Evolutionary conservation across 2,329 filamentous ascomycete genomes (phyloP), one percentile per base, ranked within the genome.

Genomic region (Xylaria polymorpha): DNA sequence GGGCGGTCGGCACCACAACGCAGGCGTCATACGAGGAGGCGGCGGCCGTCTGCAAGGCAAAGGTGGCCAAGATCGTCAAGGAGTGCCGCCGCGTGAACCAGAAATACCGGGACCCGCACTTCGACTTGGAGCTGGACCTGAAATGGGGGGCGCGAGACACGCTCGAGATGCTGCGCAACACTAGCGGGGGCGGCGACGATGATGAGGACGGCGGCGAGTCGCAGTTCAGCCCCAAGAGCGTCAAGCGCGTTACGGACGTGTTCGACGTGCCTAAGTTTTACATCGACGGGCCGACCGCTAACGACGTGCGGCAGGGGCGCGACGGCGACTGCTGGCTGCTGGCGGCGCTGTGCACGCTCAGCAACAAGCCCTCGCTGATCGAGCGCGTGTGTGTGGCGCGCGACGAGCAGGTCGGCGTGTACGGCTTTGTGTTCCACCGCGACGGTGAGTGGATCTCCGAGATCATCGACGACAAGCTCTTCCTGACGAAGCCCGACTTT

Each of bases 281-380:
- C 76, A 89, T 94, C 69, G 91, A 94, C 72, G 91, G 92, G 0
- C 90, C 92, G 1, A 90, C 88, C 9, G 90, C 92, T 20, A 91
- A 91, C 71, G 93, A 97, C 79, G 90, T 97, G 22, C 87, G 91
- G 39, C 93, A 96, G 78, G 93, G 93, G 1, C 85, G 87, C 9
- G 89, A 91, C 71, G 93, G 93, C 1, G 92, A 97, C 77, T 97
- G 94, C 79, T 97, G 93, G 93, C 88, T 96, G 66, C 89, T 97
- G 83, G 91, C 94, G 7, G 92, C 92, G 0, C 80, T 97, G 50
- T 93, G 91, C 70, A 93, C 92, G 0, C 85, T 97, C 70, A 90
- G 89, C 73, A 93, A 93, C 76, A 92, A 92, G 79, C 81, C 87
- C 22, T 89, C 87, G 0, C 79, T 94, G 70, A 92, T 96, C 62